A percentile compares a stretch with the other conserved stretches of the same genome.
These are phyloP conservation scores for Pichia thaimueangensis DNA, from an alignment of 805 yeast genomes.

Conservation along the genomic window DNA sequence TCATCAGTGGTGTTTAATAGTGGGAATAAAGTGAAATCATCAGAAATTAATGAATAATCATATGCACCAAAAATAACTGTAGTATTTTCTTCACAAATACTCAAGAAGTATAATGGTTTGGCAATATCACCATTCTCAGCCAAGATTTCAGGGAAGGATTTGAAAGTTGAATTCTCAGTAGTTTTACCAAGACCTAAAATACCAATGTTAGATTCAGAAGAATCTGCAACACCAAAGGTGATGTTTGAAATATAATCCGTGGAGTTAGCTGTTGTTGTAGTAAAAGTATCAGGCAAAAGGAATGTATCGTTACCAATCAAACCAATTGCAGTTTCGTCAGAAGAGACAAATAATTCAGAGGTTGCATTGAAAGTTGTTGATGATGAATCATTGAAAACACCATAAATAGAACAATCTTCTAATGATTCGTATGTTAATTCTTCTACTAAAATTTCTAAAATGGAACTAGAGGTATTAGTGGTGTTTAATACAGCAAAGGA, in stretches of 20 bases:
- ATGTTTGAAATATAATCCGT: background rate
- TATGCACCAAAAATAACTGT: slow-evolving; percentile 15
- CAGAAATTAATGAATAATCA: slow-evolving; percentile 4
- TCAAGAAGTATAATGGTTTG: slow-evolving; percentile 13
- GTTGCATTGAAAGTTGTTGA: slow-evolving; percentile 1
- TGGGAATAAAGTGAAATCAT: slow-evolving; percentile 13
- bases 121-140: slow-evolving; percentile 11
- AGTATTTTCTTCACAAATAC: slow-evolving; percentile 1
- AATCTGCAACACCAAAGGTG: slow-evolving; percentile 14
- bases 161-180: slow-evolving; percentile 8
- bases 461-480: background rate
- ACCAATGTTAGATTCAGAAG: slow-evolving; percentile 14
- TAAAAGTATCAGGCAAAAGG: too few species aligned
- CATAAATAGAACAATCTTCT: slow-evolving; percentile 12
- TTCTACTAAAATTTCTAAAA: background rate
- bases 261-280: too few species aligned
- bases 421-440: background rate
- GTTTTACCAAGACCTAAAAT: slow-evolving; percentile 16
- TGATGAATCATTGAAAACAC: slow-evolving; percentile 10
- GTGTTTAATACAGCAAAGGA: too few species aligned
- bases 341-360: slow-evolving; percentile 3
- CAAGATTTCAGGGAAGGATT: slow-evolving; percentile 11
- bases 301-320: slow-evolving; percentile 11
- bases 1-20: slow-evolving; percentile 11
- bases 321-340: slow-evolving; percentile 1